Evolutionary conservation across 805 yeast species (phyloP), one percentile per base, ranked within the genome.

Genomic region (Isabelozyma rhagii): DNA sequence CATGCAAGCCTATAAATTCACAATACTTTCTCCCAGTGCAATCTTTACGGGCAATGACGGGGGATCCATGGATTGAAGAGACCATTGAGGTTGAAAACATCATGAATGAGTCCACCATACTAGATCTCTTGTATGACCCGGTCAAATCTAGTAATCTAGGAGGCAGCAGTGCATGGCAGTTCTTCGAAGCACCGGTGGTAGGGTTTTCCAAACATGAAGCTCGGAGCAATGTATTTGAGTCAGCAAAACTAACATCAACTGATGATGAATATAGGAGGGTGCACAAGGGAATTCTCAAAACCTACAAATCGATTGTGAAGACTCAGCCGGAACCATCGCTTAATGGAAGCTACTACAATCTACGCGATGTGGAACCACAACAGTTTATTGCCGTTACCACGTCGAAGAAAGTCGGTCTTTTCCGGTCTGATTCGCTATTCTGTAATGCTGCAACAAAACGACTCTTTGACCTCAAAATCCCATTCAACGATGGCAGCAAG

Each of bases 11-110:
- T 9, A 60, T 83, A 1, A 62, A 65, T 17, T 60, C 68, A 1
- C 54, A 54, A 4, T 70, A 61, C 48, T 84, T 85, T 66, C 70
- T 74, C 49, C 65, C 67, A n/a, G 89, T 84, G 5, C 60, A 66
- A 38, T 71, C 79, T 5, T 51, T 82, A 2, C 59, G 66, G n/a
- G 76, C 75, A 10, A 66, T 82, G 46, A 67, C 74, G 2, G 86
- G 85, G 2, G 80, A 82, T 48, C 59, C 62, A 3, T 55, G 59
- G 51, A 49, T 68, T 1, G 62, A 69, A 31, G 75, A 78, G 43
- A 63, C 63, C 9, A 50, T 58, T 25, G 59, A 59, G 36, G 40
- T 58, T 0, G 49, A 57, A 5, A 57, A 64, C n/a, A 66, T 80
- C 0, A 52, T 72, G 6, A 60, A 62, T 39, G 79, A 77, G 51